Evolutionary conservation across 2,329 filamentous ascomycete genomes (phyloP), one percentile per base, ranked within the genome.

Genomic region (Bipolaris oryzae): DNA sequence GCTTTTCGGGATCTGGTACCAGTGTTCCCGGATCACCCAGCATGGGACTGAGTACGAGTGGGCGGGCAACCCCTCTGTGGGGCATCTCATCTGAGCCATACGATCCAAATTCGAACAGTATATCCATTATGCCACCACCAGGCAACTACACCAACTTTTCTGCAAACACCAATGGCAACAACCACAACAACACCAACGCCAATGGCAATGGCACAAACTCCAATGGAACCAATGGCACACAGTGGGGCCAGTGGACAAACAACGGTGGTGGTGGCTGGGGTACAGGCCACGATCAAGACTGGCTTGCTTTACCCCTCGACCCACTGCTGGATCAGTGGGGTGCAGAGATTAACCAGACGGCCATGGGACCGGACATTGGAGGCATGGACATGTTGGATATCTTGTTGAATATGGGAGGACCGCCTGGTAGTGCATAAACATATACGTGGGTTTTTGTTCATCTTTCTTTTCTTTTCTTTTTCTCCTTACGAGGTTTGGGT

Each of bases 301-400:
- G 85, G 85, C 78, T 87, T 48, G 82, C 85, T 0, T 69, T 87
- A n/a, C 84, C 85, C 1, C 76, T 88, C 3, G 84, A 87, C 69
- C 83, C 84, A 41, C 80, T 87, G 57, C 80, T 87, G 51, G 82
- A 84, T 65, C 82, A 82, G 60, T 82, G 82, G 66, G 83, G 83
- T 11, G 80, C 83, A 1, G 84, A 86, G 51, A 84, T 86, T 20
- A 85, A 82, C 18, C 77, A 80, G 66, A 82, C 80, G 28, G 79
- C 80, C 41, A 83, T 81, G 73, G 85, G 85, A 0, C 85, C 85
- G n/a, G 85, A 92, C 86, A 72, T 90, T 82, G 77, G 88, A 78
- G 61, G 79, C 1, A 75, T 79, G 62, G 80, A 82, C 63, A 79
- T 82, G 78, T 66, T 82, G 28, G 80, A 82, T 66, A 73, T 82